Evolutionary conservation across 768 basidiomycete species (phyloP).

Genomic region (Mycena galericulata): DNA sequence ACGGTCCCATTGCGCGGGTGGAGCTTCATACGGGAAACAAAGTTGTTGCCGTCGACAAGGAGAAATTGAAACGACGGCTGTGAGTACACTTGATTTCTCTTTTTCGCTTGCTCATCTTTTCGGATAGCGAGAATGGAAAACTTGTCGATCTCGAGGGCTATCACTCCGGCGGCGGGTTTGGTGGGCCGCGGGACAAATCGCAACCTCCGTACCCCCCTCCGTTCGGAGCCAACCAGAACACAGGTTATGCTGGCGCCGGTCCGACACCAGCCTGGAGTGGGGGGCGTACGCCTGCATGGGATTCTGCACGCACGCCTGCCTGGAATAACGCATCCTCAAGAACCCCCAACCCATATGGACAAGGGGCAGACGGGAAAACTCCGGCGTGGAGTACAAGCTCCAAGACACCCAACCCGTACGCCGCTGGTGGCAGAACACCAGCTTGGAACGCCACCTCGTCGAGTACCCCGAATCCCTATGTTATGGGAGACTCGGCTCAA

Average conservation of each 20-base stretch:
- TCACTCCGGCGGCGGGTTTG: conserved; percentile 18
- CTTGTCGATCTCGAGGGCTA: conserved; percentile 62
- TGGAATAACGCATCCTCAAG: conserved; percentile 39
- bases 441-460: conserved; percentile 48
- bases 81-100: conserved; percentile 52
- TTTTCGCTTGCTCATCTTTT: conserved; percentile 15
- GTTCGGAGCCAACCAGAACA: conserved; percentile 39
- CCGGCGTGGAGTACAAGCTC: conserved; percentile 75
- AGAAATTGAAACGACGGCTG: conserved; percentile 79
- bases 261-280: conserved; percentile 48
- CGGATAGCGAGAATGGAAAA: conserved; percentile 65
- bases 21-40: conserved; percentile 93
- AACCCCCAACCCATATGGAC: conserved; percentile 52
- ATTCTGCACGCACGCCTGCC: conserved; percentile 38
- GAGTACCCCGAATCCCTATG: conserved; percentile 35
- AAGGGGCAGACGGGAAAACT: conserved; percentile 67
- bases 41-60: conserved; percentile 87
- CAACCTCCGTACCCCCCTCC: conserved; percentile 29
- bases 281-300: conserved; percentile 44
- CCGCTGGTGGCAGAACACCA: conserved; percentile 58
- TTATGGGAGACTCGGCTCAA: conserved; percentile 20
- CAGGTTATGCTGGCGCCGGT: conserved; percentile 17
- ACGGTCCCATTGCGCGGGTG: conserved; percentile 87
- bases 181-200: conserved; percentile 23
- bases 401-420: conserved; percentile 80